Conservation (phyloP, 2,329 filamentous ascomycete species). For the Aspergillus persii region DNA sequence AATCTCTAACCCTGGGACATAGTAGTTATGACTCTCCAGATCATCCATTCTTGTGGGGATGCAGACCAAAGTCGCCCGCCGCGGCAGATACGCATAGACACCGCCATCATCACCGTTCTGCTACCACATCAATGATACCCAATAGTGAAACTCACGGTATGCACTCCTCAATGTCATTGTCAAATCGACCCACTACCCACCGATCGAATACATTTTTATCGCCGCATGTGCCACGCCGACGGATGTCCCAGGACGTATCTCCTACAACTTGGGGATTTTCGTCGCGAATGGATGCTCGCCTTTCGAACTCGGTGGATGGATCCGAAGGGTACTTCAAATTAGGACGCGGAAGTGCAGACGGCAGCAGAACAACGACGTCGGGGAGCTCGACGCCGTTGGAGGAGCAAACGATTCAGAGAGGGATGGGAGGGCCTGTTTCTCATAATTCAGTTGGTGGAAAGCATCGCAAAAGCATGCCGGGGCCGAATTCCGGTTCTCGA, state of each 20-base stretch:
- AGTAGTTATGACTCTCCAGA: background rate
- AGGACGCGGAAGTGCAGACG: slow-evolving; percentile 11
- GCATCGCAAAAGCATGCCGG: slow-evolving; percentile 25
- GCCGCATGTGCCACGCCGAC: slow-evolving; percentile 18
- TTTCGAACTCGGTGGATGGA: slow-evolving; percentile 9
- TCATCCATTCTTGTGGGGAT: background rate
- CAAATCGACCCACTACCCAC: slow-evolving; percentile 14
- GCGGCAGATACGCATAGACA: background rate
- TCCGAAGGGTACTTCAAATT: slow-evolving; percentile 23
- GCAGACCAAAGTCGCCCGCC: background rate
- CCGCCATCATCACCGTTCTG: slow-evolving; percentile 33
- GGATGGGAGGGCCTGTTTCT: slow-evolving; percentile 20
- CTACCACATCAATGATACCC: slow-evolving; percentile 32
- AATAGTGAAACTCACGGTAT: slow-evolving; percentile 11
- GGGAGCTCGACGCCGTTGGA: slow-evolving; percentile 16
- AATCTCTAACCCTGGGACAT: slow-evolving; percentile 1
- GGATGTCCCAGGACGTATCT: slow-evolving; percentile 5
- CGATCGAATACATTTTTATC: slow-evolving; percentile 13
- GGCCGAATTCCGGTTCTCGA: slow-evolving; percentile 16
- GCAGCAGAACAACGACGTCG: slow-evolving; percentile 22
- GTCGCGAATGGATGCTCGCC: slow-evolving; percentile 6
- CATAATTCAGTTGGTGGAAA: slow-evolving; percentile 26
- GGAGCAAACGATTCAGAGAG: slow-evolving; percentile 16
- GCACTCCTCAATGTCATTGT: slow-evolving; percentile 8
- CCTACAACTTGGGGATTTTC: slow-evolving; percentile 9